Conservation (phyloP, 2,329 filamentous ascomycete genomes). For the Xylaria sp. region DNA sequence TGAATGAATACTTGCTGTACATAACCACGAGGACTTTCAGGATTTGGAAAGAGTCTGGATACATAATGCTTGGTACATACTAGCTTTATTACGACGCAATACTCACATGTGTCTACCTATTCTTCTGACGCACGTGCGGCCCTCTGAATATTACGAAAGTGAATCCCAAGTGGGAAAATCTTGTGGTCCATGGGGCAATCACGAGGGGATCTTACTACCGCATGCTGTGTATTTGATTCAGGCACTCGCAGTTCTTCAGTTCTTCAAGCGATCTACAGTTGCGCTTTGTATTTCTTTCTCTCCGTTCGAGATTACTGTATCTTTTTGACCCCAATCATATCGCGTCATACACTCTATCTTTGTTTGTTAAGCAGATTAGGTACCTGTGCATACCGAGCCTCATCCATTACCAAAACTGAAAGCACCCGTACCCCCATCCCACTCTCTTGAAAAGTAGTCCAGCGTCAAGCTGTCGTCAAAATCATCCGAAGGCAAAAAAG, state of each 20-base stretch:
- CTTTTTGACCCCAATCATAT: background rate
- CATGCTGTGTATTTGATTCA: background rate
- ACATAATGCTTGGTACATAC: too few species aligned
- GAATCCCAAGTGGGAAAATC: background rate
- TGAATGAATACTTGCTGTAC: background rate
- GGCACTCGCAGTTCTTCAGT: background rate
- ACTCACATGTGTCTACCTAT: background rate
- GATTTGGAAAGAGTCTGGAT: background rate
- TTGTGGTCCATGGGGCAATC: background rate
- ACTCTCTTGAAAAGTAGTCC: conserved; percentile 10
- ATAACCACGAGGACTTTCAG: background rate
- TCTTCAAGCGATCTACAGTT: conserved; percentile 1
- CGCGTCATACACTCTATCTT: background rate
- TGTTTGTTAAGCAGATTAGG: background rate
- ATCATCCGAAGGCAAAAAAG: background rate
- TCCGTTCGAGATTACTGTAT: background rate
- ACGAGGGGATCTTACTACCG: background rate
- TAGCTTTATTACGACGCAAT: background rate
- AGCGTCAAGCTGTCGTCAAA: conserved; percentile 4
- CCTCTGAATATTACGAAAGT: background rate
- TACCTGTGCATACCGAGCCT: conserved; percentile 3
- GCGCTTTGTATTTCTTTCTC: conserved; percentile 9
- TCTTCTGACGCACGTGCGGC: background rate
- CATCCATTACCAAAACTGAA: conserved; percentile 4
- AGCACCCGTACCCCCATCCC: conserved; percentile 14